Conservation (phyloP, 306 rosid genomes). For the Glycine latifolia region DNA sequence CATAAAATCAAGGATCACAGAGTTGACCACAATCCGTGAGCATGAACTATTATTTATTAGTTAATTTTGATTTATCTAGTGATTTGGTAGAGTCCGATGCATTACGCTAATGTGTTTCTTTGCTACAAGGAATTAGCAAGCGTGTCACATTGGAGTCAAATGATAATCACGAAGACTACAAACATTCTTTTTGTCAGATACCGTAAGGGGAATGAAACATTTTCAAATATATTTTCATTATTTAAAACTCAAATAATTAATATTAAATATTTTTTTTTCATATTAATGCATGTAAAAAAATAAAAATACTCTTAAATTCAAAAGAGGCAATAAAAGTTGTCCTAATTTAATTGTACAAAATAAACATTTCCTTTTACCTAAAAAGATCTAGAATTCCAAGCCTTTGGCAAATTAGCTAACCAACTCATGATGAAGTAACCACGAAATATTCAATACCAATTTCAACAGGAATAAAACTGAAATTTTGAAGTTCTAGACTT, state of each 20-base stretch:
- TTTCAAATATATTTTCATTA: too few species aligned
- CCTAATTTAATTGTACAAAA: not conserved
- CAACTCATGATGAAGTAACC: too few species aligned
- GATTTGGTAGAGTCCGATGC: conserved; percentile 25
- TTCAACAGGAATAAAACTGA: not conserved
- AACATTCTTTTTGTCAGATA: not conserved
- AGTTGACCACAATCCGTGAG: too few species aligned
- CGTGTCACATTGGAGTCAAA: conserved; percentile 27
- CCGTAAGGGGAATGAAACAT: too few species aligned
- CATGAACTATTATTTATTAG: too few species aligned
- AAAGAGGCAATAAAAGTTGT: not conserved
- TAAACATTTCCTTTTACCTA: not conserved
- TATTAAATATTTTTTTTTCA: too few species aligned
- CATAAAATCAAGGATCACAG: too few species aligned
- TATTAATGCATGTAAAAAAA: not conserved
- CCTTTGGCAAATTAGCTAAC: not conserved
- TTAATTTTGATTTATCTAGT: too few species aligned
- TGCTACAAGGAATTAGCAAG: conserved; percentile 57
- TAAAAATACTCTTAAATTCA: not conserved
- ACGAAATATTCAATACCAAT: not conserved
- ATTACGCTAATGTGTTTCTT: conserved; percentile 47
- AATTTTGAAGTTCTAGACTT: not conserved
- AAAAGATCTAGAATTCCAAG: not conserved
- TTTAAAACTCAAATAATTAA: too few species aligned
- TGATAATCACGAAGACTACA: conserved; percentile 6